phyloP scores from a whole-genome alignment of 495 filamentous ascomycete species.

The Extremus antarcticus region DNA sequence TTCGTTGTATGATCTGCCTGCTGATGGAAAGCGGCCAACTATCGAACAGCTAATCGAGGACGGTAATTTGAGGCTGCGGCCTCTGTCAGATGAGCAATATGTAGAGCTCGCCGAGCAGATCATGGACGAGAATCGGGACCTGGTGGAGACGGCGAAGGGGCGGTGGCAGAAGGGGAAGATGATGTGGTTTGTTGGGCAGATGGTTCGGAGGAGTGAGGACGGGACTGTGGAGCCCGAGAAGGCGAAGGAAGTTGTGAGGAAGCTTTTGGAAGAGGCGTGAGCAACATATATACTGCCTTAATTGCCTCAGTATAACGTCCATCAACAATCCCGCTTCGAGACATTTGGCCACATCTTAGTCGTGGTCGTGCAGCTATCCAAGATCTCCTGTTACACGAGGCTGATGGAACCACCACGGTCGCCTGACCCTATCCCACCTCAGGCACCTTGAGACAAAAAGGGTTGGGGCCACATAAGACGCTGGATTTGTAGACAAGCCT shows the following conservation, averaged over 20 bases:
- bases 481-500: background rate
- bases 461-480: no score
- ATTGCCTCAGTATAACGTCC: no score
- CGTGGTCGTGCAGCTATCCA: no score
- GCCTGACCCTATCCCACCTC: no score
- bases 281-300: no score
- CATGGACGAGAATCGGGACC: conserved; percentile 44
- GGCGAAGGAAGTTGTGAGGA: conserved; percentile 55
- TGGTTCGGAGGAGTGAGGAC: conserved; percentile 68
- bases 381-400: no score
- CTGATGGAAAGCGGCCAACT: conserved; percentile 30
- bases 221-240: conserved; percentile 65
- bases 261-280: no score
- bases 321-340: no score
- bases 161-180: conserved; percentile 64
- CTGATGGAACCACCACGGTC: no score
- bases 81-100: conserved; percentile 52
- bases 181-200: conserved; percentile 80
- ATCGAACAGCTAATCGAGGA: conserved; percentile 52
- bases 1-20: conserved; percentile 39
- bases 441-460: no score
- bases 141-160: conserved; percentile 56
- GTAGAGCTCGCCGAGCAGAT: conserved; percentile 40
- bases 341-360: no score
- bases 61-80: conserved; percentile 53